phyloP scores from a whole-genome alignment of 768 basidiomycete genomes.

The Plicaturopsis crispa region DNA sequence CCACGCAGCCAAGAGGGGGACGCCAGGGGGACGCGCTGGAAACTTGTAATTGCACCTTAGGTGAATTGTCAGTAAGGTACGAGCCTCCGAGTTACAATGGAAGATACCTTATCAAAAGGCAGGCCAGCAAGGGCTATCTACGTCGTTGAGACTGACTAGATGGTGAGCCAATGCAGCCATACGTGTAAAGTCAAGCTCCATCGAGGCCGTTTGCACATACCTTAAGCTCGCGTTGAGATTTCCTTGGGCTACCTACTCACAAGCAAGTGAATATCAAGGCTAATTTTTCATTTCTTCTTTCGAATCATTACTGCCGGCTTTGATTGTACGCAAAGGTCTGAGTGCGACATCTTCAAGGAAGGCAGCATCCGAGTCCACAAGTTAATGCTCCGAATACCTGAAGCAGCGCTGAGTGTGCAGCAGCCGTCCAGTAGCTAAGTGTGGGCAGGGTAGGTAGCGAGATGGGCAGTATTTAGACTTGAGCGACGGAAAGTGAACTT shows the following conservation, averaged over 20 bases:
- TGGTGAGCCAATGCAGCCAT: too few relatives aligned
- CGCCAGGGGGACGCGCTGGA: conserved; percentile 40
- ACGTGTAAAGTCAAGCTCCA: background rate
- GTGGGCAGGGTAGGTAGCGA: conserved; percentile 33
- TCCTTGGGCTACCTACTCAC: too few relatives aligned
- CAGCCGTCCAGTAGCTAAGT: conserved; percentile 54
- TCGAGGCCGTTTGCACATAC: conserved; percentile 18
- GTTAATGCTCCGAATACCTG: conserved; percentile 54
- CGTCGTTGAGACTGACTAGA: conserved; percentile 36
- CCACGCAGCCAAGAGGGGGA: conserved; percentile 44
- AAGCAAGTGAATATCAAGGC: conserved; percentile 41
- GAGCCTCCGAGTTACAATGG: background rate
- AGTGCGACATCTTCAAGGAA: background rate
- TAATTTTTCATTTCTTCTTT: conserved; percentile 52
- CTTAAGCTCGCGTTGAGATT: too few relatives aligned
- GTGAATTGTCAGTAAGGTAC: background rate
- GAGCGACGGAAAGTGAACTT: conserved; percentile 56
- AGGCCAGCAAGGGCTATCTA: conserved; percentile 67
- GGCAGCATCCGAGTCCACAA: conserved; percentile 31
- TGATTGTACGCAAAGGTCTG: conserved; percentile 30
- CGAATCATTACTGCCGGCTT: conserved; percentile 54
- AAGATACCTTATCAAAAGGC: conserved; percentile 53
- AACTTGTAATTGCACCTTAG: conserved; percentile 33
- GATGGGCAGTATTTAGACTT: conserved; percentile 35
- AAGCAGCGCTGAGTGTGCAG: conserved; percentile 47